A percentile compares a stretch with the other conserved stretches of the same genome.
Conservation (phyloP, 2,329 filamentous ascomycete genomes). For the Chaetomium sp. region DNA sequence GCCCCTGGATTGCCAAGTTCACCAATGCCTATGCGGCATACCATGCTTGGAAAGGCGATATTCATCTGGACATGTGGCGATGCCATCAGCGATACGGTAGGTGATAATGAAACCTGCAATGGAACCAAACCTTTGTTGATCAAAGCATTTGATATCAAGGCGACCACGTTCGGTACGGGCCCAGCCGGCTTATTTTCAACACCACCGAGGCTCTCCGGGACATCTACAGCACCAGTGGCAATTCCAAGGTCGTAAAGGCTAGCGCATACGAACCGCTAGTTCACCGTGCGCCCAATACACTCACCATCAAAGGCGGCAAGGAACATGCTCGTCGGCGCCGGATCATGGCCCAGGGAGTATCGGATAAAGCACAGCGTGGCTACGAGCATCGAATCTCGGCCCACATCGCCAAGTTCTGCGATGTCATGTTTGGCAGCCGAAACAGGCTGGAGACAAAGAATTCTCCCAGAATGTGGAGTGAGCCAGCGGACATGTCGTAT, state of each 20-base stretch:
- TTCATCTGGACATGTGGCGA: slow-evolving; percentile 3
- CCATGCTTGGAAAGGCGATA: slow-evolving; percentile 2
- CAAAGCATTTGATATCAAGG: not conserved
- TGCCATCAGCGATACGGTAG: slow-evolving; percentile 1
- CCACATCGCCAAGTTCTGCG: slow-evolving; percentile 1
- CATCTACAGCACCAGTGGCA: not conserved
- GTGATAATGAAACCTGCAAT: not conserved
- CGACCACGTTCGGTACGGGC: slow-evolving; percentile 2
- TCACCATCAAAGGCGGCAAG: slow-evolving; percentile 1
- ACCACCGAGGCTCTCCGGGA: not conserved
- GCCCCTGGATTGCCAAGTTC: not conserved
- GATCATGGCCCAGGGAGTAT: slow-evolving; percentile 1
- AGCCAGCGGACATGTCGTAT: not conserved
- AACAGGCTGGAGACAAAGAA: not conserved
- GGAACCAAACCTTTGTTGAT: not conserved
- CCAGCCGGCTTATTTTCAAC: slow-evolving; percentile 1
- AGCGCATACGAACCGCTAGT: slow-evolving; percentile 1
- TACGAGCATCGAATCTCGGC: not conserved
- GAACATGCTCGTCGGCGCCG: slow-evolving; percentile 1
- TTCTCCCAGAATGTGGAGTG: not conserved
- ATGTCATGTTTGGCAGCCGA: not conserved
- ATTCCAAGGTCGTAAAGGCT: not conserved
- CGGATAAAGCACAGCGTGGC: slow-evolving; percentile 1
- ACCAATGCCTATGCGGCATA: slow-evolving; percentile 2
- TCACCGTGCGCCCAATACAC: not conserved